Percentiles rank a stretch among this genome's conserved stretches.
Evolutionary conservation across 768 basidiomycete genomes (phyloP).

Genomic region (Tylopilus subfusipes): DNA sequence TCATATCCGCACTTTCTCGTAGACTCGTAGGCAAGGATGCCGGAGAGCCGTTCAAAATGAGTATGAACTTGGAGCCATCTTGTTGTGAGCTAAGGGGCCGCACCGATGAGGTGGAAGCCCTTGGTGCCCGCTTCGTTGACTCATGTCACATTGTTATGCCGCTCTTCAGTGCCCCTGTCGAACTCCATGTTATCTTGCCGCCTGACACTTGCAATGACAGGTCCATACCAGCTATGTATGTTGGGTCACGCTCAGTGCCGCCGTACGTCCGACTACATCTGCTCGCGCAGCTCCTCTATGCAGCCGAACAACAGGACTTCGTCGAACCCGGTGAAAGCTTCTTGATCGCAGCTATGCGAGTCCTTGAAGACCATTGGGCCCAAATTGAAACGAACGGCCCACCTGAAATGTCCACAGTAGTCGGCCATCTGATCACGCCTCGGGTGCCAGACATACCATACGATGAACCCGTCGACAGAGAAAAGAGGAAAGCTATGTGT

Average conservation of each 20-base stretch:
- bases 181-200: conserved; percentile 64
- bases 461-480: background rate
- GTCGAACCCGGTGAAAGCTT: conserved; percentile 69
- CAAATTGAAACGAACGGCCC: conserved; percentile 64
- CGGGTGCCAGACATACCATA: conserved; percentile 14
- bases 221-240: conserved; percentile 63
- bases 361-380: conserved; percentile 71
- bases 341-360: conserved; percentile 63
- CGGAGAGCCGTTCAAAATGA: conserved; percentile 29
- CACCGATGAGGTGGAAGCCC: conserved; percentile 48
- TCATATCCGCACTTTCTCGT: conserved; percentile 54
- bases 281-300: conserved; percentile 58
- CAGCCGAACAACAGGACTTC: conserved; percentile 51
- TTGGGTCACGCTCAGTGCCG: conserved; percentile 65
- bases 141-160: conserved; percentile 54
- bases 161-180: conserved; percentile 59
- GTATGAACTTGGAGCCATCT: conserved; percentile 24
- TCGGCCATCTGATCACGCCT: conserved; percentile 36
- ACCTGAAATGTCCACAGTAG: conserved; percentile 67
- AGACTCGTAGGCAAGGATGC: conserved; percentile 48
- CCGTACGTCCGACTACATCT: conserved; percentile 84
- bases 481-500: background rate
- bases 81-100: conserved; percentile 12
- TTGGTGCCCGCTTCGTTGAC: conserved; percentile 50
- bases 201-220: conserved; percentile 37